phyloP scores from a whole-genome alignment of 2,329 filamentous ascomycete species.

The Hypoxylon sp. region DNA sequence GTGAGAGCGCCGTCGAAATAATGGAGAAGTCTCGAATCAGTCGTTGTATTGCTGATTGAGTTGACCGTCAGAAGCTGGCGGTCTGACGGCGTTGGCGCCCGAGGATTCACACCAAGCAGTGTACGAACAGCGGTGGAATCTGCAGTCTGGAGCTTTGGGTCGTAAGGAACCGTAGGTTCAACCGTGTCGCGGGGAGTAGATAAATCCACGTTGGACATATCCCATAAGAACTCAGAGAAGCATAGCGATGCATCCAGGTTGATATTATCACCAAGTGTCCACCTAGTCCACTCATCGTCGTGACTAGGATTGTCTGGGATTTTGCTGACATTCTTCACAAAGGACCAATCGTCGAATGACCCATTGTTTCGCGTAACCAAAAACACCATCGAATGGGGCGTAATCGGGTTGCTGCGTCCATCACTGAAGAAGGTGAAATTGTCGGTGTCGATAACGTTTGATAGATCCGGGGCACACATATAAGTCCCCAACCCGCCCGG shows the following conservation, averaged over 20 bases:
- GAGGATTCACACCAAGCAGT: constrained; percentile 35
- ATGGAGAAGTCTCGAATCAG: constrained; percentile 41
- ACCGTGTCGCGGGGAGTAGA: constrained; percentile 39
- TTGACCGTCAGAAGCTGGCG: constrained; percentile 41
- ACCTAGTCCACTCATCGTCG: constrained; percentile 31
- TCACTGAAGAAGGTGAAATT: constrained; percentile 31
- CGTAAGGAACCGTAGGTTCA: constrained; percentile 35
- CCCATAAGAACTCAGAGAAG: constrained; percentile 36
- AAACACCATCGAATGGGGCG: constrained; percentile 35
- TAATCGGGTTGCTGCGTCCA: constrained; percentile 24
- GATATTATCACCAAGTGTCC: constrained; percentile 18
- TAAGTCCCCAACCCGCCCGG: constrained; percentile 27
- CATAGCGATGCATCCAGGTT: constrained; percentile 31
- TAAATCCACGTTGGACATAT: constrained; percentile 42
- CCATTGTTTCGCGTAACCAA: constrained; percentile 33
- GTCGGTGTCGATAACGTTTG: constrained; percentile 27
- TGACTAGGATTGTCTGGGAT: constrained; percentile 22
- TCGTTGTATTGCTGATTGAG: constrained; percentile 32
- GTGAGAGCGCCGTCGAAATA: constrained; percentile 39
- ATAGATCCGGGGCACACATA: constrained; percentile 36
- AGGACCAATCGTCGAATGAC: constrained; percentile 32
- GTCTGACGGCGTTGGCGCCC: neutral
- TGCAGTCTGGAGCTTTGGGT: constrained; percentile 27
- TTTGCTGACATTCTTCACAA: constrained; percentile 18
- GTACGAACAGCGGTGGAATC: constrained; percentile 35